These are phyloP conservation scores for Magnusiomyces fungicola DNA, from an alignment of 1,139 yeast genomes.

Conservation along the genomic window DNA sequence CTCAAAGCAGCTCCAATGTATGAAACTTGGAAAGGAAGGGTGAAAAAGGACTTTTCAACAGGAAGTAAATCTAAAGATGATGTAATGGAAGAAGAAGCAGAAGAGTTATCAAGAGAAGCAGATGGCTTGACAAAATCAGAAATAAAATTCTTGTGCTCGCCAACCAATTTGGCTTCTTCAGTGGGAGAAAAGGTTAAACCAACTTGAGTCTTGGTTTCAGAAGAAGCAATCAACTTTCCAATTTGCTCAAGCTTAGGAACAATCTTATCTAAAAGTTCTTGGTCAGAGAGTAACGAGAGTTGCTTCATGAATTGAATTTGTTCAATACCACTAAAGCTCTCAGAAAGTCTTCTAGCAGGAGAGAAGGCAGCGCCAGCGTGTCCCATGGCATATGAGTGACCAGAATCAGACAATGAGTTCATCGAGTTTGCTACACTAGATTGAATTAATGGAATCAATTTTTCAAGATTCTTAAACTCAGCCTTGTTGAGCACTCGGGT, in stretches of 20 bases:
- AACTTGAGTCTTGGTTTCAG: constrained; percentile 19
- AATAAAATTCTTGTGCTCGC: constrained; percentile 13
- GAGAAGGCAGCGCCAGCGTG: constrained; percentile 61
- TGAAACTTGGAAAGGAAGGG: constrained; percentile 84
- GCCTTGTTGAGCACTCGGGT: constrained; percentile 61
- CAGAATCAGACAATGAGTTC: constrained; percentile 74
- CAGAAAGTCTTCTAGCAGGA: constrained; percentile 52
- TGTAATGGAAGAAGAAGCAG: constrained; percentile 7
- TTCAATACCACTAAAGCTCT: constrained; percentile 60
- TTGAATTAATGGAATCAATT: constrained; percentile 65
- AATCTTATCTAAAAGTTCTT: constrained; percentile 43
- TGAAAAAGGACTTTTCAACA: constrained; percentile 42
- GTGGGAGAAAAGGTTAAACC: constrained; percentile 25
- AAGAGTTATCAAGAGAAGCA: constrained; percentile 7
- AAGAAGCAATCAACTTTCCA: constrained; percentile 31
- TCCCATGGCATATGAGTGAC: constrained; percentile 76
- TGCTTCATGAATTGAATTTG: constrained; percentile 67
- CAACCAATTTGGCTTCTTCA: constrained; percentile 13
- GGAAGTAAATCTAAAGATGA: constrained; percentile 16
- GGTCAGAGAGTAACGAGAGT: constrained; percentile 53
- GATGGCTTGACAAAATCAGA: constrained; percentile 16
- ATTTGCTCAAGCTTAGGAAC: constrained; percentile 59
- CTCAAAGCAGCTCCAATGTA: constrained; percentile 64
- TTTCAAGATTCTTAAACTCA: constrained; percentile 60
- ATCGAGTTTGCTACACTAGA: constrained; percentile 72